These are phyloP conservation scores for Buddleja alternifolia DNA, from an alignment of 257 asterid genomes.

Conservation along the genomic window DNA sequence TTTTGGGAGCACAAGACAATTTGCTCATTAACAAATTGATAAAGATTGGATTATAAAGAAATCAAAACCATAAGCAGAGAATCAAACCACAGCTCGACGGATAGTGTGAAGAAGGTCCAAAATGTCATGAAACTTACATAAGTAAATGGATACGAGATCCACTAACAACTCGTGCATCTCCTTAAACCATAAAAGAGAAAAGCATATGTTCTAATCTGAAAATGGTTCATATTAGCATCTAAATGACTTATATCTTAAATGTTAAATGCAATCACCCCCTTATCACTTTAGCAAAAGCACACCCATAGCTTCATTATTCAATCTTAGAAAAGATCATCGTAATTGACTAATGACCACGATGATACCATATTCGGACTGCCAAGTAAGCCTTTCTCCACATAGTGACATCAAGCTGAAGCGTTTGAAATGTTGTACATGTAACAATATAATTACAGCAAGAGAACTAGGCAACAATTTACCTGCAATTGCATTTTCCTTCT, in stretches of 20 bases:
- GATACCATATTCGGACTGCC: constrained; percentile 9
- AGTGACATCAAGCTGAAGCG: background rate
- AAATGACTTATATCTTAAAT: background rate
- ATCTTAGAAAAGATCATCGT: background rate
- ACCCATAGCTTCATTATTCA: background rate
- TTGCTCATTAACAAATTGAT: constrained; percentile 7
- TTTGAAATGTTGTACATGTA: background rate
- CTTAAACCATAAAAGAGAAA: too few relatives aligned
- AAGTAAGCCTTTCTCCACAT: background rate
- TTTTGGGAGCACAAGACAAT: background rate
- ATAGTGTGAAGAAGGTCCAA: background rate
- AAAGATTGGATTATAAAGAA: background rate
- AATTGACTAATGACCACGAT: background rate
- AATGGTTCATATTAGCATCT: too few relatives aligned
- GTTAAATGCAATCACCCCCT: background rate
- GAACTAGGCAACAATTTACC: constrained; percentile 43
- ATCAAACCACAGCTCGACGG: background rate
- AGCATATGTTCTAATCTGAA: too few relatives aligned
- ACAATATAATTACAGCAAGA: background rate
- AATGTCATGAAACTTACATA: background rate
- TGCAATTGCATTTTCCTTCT: constrained; percentile 76
- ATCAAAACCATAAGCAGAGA: background rate
- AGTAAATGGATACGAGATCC: background rate
- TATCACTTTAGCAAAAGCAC: background rate
- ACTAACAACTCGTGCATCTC: too few relatives aligned